A percentile compares a stretch with the other conserved stretches of the same genome.
phyloP scores from a whole-genome alignment of 345 rosid species.

The Linum tenue region DNA sequence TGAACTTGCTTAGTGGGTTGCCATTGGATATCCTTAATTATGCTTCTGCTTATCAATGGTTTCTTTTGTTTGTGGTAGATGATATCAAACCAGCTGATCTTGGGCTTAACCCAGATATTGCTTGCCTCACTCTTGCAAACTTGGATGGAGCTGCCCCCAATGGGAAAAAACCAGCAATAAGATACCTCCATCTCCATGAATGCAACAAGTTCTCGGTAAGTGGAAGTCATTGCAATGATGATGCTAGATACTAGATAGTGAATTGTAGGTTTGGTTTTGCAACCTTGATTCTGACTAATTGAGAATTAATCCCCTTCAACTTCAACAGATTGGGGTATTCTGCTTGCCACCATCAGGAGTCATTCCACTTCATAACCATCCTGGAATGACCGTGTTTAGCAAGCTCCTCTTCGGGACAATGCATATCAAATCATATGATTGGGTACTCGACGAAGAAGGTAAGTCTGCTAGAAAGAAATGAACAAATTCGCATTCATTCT shows the following conservation, averaged over 20 bases:
- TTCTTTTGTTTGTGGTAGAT: conserved; percentile 31
- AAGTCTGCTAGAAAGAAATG: conserved; percentile 26
- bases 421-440: conserved; percentile 96
- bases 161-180: conserved; percentile 31
- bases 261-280: background rate
- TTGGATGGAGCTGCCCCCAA: conserved; percentile 15
- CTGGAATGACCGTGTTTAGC: conserved; percentile 94
- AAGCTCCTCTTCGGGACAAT: conserved; percentile 83
- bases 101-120: conserved; percentile 47
- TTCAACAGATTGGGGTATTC: conserved; percentile 74
- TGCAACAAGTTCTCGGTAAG: conserved; percentile 69
- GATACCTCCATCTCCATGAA: conserved; percentile 51
- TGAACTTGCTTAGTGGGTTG: background rate
- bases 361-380: conserved; percentile 94
- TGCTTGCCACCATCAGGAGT: conserved; percentile 85
- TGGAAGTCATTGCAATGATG: conserved; percentile 6
- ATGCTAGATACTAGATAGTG: background rate
- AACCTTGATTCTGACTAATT: conserved; percentile 1
- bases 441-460: conserved; percentile 40
- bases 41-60: background rate
- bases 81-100: conserved; percentile 50
- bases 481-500: no score
- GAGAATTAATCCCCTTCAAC: background rate
- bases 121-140: conserved; percentile 10
- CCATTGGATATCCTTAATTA: background rate